Conservation (phyloP, 345 rosid species). For the Gossypium raimondii region DNA sequence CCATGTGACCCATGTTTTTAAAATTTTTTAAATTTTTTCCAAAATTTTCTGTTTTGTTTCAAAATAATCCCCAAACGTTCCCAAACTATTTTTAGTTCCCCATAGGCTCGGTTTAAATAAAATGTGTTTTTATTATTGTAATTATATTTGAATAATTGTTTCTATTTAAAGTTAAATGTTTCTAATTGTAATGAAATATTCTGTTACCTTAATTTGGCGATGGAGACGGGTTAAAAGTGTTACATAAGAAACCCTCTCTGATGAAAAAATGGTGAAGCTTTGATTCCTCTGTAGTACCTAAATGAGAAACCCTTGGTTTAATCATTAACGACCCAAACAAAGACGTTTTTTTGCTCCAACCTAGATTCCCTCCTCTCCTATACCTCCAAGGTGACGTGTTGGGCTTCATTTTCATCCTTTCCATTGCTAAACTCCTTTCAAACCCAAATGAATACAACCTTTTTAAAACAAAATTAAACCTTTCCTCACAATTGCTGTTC, state of each 20-base stretch:
- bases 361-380: conserved; percentile 42
- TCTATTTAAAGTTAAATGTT: no score
- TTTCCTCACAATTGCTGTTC: conserved; percentile 33
- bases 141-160: no score
- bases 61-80: no score
- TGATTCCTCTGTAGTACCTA: conserved; percentile 56
- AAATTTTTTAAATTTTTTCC: no score
- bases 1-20: no score
- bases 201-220: no score
- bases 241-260: conserved; percentile 35
- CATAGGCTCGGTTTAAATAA: no score
- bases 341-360: conserved; percentile 76
- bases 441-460: conserved; percentile 77
- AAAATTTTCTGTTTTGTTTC: no score
- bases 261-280: conserved; percentile 58
- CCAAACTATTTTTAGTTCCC: no score
- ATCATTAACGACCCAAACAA: conserved; percentile 63
- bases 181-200: no score
- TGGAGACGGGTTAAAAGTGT: no score
- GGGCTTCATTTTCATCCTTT: conserved; percentile 61
- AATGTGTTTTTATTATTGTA: no score
- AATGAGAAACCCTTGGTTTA: conserved; percentile 73
- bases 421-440: conserved; percentile 56
- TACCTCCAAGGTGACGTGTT: conserved; percentile 79
- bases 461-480: conserved; percentile 47